Conservation (phyloP, 225 moss, liverwort and hornwort species). For the Marchantia polymorpha region DNA sequence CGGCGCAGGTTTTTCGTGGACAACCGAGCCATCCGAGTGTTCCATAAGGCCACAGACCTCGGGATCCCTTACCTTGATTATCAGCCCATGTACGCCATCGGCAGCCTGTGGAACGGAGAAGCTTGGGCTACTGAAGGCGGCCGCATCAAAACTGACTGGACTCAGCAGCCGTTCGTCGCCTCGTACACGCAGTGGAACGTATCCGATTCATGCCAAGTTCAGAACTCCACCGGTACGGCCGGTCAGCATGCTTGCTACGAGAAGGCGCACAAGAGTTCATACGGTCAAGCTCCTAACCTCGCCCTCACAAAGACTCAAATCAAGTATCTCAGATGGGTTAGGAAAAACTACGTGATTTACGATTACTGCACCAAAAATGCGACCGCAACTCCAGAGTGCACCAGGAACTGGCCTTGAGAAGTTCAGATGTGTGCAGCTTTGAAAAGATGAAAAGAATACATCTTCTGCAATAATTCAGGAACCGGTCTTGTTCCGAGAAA, state of each 20-base stretch:
- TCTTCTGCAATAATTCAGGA: too few relatives aligned
- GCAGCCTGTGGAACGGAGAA: slow-evolving; percentile 66
- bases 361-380: neutral
- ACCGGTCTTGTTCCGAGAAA: too few relatives aligned
- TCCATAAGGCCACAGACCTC: slow-evolving; percentile 43
- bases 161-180: slow-evolving; percentile 41
- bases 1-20: slow-evolving; percentile 67
- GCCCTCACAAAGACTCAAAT: neutral
- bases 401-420: slow-evolving; percentile 1
- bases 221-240: neutral
- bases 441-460: too few relatives aligned
- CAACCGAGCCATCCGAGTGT: slow-evolving; percentile 53
- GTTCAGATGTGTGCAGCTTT: too few relatives aligned
- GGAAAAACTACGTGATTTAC: neutral
- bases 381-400: neutral
- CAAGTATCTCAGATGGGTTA: neutral
- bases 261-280: neutral
- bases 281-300: neutral
- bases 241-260: neutral
- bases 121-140: slow-evolving; percentile 71
- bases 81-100: slow-evolving; percentile 68
- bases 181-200: slow-evolving; percentile 60
- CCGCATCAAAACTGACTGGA: slow-evolving; percentile 50
- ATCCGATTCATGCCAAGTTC: neutral
- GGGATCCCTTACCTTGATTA: slow-evolving; percentile 60